phyloP scores from a whole-genome alignment of 1,284 basidiomycete genomes.

The Lignosus rhinocerotis region DNA sequence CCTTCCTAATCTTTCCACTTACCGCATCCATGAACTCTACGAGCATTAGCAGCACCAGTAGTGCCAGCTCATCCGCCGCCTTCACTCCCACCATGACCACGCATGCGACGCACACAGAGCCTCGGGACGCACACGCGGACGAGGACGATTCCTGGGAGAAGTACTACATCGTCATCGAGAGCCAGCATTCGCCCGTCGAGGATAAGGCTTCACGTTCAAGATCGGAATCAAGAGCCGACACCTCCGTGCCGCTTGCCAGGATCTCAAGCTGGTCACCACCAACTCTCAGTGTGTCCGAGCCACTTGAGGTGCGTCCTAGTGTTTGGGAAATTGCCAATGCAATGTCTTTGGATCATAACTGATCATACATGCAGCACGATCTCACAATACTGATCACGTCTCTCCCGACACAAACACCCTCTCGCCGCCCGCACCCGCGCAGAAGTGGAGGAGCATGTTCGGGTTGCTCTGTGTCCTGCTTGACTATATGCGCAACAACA shows the following conservation, averaged over 20 bases:
- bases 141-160: conserved; percentile 52
- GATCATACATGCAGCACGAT: conserved; percentile 39
- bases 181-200: conserved; percentile 29
- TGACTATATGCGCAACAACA: conserved; percentile 50
- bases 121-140: conserved; percentile 7
- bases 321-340: neutral
- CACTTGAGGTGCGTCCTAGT: conserved; percentile 42
- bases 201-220: conserved; percentile 41
- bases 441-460: conserved; percentile 43
- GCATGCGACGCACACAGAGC: neutral
- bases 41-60: neutral
- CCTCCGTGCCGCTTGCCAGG: conserved; percentile 50
- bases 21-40: neutral
- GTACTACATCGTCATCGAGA: conserved; percentile 55
- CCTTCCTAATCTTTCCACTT: no score
- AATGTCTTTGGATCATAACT: neutral
- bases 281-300: conserved; percentile 55
- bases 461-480: conserved; percentile 37
- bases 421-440: conserved; percentile 38
- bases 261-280: conserved; percentile 54
- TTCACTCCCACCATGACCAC: neutral
- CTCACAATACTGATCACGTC: conserved; percentile 54
- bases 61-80: neutral
- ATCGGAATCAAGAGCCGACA: conserved; percentile 57
- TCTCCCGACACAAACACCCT: conserved; percentile 44